Conservation (phyloP, 805 yeast species). For the Spencermartinsiella europaea region DNA sequence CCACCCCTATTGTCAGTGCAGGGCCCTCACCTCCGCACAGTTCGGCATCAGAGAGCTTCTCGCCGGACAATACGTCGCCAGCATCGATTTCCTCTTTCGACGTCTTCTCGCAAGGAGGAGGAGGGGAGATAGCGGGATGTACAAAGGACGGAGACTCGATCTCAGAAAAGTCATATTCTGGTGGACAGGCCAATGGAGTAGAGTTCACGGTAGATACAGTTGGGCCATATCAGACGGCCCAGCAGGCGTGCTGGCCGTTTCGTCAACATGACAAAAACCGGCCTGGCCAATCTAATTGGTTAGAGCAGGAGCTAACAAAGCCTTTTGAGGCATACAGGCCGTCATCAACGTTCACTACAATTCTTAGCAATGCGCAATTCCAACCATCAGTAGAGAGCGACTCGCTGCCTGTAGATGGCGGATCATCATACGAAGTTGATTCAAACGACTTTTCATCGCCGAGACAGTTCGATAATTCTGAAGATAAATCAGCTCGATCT, state of each 20-base stretch:
- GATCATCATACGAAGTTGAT: neutral
- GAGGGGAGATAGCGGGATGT: neutral
- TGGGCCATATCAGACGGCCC: constrained; percentile 3
- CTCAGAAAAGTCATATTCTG: too few species aligned
- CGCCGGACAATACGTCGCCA: constrained; percentile 1
- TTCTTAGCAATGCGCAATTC: constrained; percentile 2
- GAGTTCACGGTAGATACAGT: constrained; percentile 5
- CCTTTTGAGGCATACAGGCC: constrained; percentile 3
- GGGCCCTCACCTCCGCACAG: neutral
- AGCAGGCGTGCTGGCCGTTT: constrained; percentile 9
- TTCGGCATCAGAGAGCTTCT: neutral
- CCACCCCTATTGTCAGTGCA: neutral
- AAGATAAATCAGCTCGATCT: neutral
- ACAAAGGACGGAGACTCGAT: too few species aligned
- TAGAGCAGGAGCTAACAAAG: neutral
- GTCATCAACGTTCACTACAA: constrained; percentile 4
- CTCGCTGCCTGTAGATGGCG: neutral
- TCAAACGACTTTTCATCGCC: neutral
- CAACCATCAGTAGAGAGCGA: neutral
- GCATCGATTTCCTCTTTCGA: neutral
- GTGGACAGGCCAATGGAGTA: neutral
- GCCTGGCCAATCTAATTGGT: neutral
- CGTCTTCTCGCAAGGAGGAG: neutral
- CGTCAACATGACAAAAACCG: neutral
- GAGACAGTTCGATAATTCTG: neutral